Evolutionary conservation across 1,284 basidiomycete species (phyloP).

Genomic region (Puccinia hordei): DNA sequence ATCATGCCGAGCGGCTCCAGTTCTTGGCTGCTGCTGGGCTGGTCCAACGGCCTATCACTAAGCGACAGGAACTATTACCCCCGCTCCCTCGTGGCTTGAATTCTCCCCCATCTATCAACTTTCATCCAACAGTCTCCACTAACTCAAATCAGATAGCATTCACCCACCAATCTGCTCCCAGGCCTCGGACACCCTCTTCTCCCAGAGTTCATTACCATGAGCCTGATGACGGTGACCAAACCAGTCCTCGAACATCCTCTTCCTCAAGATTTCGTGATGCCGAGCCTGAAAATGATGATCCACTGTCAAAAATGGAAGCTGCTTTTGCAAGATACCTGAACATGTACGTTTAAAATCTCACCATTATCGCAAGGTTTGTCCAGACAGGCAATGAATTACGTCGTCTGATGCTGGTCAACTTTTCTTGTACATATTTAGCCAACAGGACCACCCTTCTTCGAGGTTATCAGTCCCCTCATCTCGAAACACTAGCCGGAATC

Average conservation of each 20-base stretch:
- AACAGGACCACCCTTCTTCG: slow-evolving; percentile 20
- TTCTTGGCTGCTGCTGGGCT: slow-evolving; percentile 30
- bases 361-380: no score
- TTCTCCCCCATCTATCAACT: neutral
- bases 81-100: slow-evolving; percentile 11
- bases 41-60: slow-evolving; percentile 19
- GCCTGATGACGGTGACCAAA: neutral
- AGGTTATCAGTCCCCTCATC: neutral
- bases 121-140: neutral
- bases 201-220: neutral
- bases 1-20: neutral
- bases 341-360: slow-evolving; percentile 9
- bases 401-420: neutral
- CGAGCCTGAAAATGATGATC: neutral
- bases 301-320: slow-evolving; percentile 28
- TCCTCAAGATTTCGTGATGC: neutral
- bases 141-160: neutral
- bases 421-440: neutral
- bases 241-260: neutral
- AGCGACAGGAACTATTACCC: neutral
- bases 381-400: no score
- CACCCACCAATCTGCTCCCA: neutral
- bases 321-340: slow-evolving; percentile 41
- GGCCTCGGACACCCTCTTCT: neutral
- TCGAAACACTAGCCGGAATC: neutral